Percentiles rank a stretch among this genome's conserved stretches.
phyloP scores from a whole-genome alignment of 169 alveolate species.

The Plasmodium gonderi region DNA sequence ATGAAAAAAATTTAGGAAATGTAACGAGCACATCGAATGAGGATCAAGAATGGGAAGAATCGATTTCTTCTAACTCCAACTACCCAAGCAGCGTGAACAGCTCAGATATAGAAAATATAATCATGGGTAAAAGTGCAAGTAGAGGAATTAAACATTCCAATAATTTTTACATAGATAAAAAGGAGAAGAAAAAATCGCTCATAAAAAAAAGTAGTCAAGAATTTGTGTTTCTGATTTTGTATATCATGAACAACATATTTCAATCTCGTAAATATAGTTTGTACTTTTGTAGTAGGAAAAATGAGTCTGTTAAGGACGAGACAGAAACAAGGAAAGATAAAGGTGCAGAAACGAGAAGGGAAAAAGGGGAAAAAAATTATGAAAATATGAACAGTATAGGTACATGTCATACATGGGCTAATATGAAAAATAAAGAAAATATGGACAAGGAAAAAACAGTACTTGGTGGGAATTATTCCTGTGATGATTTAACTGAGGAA shows the following conservation, averaged over 20 bases:
- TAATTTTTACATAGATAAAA: constrained; percentile 34
- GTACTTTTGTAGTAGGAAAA: constrained; percentile 27
- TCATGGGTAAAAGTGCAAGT: neutral
- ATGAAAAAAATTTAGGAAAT: neutral
- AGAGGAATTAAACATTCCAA: neutral
- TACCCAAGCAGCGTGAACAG: constrained; percentile 43
- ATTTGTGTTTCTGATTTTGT: constrained; percentile 31
- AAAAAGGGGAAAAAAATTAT: neutral
- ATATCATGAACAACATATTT: constrained; percentile 48
- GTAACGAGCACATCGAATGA: neutral
- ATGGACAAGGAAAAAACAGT: neutral
- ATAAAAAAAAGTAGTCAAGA: constrained; percentile 43
- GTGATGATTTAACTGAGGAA: neutral
- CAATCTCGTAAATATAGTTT: constrained; percentile 39
- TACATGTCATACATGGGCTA: neutral
- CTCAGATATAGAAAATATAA: constrained; percentile 52
- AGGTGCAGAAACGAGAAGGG: neutral
- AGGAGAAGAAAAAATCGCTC: constrained; percentile 5
- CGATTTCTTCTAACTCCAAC: neutral
- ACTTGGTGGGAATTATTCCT: neutral
- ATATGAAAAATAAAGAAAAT: neutral
- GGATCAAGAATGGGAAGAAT: neutral
- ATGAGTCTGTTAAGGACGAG: neutral
- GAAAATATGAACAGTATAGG: neutral
- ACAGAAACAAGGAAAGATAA: neutral